phyloP scores from a whole-genome alignment of 2,329 filamentous ascomycete genomes.

The Ophiosphaerella herpotricha region DNA sequence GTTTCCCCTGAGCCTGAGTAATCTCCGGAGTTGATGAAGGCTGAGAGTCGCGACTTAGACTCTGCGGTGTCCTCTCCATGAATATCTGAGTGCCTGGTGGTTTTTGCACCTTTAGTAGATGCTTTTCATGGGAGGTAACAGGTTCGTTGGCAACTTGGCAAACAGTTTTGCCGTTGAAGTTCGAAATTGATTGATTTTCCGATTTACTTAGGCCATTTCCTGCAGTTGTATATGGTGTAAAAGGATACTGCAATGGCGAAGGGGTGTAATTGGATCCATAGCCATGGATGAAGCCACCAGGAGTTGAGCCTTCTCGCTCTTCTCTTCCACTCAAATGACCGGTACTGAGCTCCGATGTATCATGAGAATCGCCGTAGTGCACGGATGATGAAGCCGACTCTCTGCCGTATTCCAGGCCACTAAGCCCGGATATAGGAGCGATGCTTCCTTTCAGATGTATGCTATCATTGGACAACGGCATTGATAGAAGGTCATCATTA shows the following conservation, averaged over 20 bases:
- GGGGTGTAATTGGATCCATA: conserved; percentile 33
- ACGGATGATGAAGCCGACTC: conserved; percentile 48
- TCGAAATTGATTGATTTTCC: conserved; percentile 9
- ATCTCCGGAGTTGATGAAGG: conserved; percentile 40
- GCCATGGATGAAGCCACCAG: conserved; percentile 34
- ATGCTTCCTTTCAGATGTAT: conserved; percentile 40
- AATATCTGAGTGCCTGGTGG: conserved; percentile 17
- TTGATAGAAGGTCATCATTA: conserved; percentile 37
- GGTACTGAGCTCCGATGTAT: conserved; percentile 41
- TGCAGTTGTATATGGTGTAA: conserved; percentile 25
- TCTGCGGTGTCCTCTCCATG: conserved; percentile 28
- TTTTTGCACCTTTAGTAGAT: conserved; percentile 14
- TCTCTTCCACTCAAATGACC: conserved; percentile 39
- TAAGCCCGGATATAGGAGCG: conserved; percentile 39
- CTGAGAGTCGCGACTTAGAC: conserved; percentile 27
- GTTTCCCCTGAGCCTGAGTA: conserved; percentile 26
- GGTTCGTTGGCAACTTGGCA: conserved; percentile 14
- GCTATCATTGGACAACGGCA: conserved; percentile 40
- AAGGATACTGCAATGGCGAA: conserved; percentile 36
- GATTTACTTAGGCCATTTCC: conserved; percentile 16
- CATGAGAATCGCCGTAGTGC: conserved; percentile 44
- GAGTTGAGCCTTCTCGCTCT: conserved; percentile 37
- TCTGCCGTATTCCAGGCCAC: conserved; percentile 44
- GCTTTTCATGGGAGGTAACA: conserved; percentile 9
- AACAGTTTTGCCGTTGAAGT: conserved; percentile 14